Base-by-base conservation (phyloP, 345 rosid genomes). In the Gynandropsis gynandra region DNA sequence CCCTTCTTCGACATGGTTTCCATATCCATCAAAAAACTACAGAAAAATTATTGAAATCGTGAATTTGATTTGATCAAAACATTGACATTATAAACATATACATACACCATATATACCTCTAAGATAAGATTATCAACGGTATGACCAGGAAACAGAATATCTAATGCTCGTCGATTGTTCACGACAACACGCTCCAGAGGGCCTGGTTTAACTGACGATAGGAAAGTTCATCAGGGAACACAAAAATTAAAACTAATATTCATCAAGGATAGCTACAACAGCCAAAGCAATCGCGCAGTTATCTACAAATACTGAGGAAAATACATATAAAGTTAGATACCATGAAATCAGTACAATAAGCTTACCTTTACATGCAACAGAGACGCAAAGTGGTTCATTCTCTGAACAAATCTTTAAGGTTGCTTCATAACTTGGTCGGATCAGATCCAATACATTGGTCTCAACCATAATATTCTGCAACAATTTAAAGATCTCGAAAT, bases 341-440 rank as follows among this genome's bases (percentile, higher is more conserved):
- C 12, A 39, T 33, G 33, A 39, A 49, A 18, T 56, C 24, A 38
- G 13, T 46, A 10, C 27, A 40, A 27, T 24, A 18, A 55, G 16
- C 42, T 43, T 76, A 85, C 95, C 80, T 72, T 52, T 62, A 70
- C 82, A 82, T 50, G 72, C 66, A 52, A 76, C 55, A n/a, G 72
- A 62, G 56, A 74, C 54, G 21, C 77, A 39, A 11, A 47, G 45
- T 24, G 60, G 54, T 27, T 64, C 58, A 46, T 72, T 64, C 42
- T 8, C 39, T 4, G 64, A 17, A 45, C 56, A 63, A 72, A 85
- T 62, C 68, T 65, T 54, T 63, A 80, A 55, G 40, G 61, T 70
- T 47, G 80, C 79, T 32, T 51, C 69, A 63, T 72, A 82, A 27
- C 16, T 27, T 47, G 81, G 87, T 29, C 72, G 66, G 40, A 80